These are phyloP conservation scores for Rhizopus arrhizus DNA, from an alignment of 371 early-diverging fungal species.

Conservation along the genomic window DNA sequence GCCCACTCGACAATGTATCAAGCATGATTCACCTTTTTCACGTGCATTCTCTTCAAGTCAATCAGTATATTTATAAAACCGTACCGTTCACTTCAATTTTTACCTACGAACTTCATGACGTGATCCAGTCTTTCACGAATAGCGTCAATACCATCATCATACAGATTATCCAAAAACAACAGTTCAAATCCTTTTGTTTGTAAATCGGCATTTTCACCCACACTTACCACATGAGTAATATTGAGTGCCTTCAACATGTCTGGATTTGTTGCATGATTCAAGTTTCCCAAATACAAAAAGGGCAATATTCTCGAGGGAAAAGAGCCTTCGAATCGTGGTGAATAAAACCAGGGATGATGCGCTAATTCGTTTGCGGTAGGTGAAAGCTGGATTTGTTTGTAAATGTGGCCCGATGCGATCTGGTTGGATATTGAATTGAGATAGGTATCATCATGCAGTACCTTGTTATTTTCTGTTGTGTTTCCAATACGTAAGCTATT, in stretches of 20 bases:
- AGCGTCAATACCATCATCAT: conserved; percentile 69
- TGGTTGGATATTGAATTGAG: too few relatives aligned
- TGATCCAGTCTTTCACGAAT: conserved; percentile 52
- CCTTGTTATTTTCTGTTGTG: neutral
- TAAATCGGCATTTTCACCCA: conserved; percentile 63
- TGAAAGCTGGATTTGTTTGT: conserved; percentile 3
- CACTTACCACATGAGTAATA: conserved; percentile 65
- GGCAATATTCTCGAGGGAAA: conserved; percentile 68
- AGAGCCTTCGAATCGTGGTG: conserved; percentile 65
- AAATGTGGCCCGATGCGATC: neutral
- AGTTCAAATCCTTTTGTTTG: conserved; percentile 33
- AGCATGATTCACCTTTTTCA: conserved; percentile 30
- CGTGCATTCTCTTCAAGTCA: conserved; percentile 35
- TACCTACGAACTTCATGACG: conserved; percentile 63
- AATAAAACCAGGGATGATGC: conserved; percentile 60
- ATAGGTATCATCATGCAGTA: neutral
- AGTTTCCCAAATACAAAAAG: conserved; percentile 65
- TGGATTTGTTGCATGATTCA: conserved; percentile 69
- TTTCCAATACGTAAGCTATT: conserved; percentile 12
- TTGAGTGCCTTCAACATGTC: conserved; percentile 58
- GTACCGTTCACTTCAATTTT: neutral
- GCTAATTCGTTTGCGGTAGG: conserved; percentile 25
- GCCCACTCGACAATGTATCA: conserved; percentile 71
- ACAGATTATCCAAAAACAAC: conserved; percentile 60
- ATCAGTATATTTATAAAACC: neutral